phyloP scores from a whole-genome alignment of 495 filamentous ascomycete species.

The Bacidia rubella region DNA sequence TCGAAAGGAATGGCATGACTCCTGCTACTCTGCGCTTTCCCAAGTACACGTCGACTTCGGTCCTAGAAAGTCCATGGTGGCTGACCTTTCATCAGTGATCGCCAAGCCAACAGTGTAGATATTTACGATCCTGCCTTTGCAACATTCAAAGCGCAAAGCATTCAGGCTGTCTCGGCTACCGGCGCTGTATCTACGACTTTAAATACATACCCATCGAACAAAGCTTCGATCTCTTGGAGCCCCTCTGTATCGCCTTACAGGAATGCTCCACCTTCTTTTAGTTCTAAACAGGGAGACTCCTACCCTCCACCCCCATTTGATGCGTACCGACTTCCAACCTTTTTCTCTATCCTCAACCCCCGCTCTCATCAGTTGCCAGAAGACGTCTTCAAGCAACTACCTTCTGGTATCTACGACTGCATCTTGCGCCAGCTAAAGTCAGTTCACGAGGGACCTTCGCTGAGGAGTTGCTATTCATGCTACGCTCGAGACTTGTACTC shows the following conservation, averaged over 20 bases:
- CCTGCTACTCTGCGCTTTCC: background rate
- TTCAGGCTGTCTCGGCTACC: background rate
- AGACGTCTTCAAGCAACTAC: slow-evolving; percentile 36
- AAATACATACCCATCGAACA: background rate
- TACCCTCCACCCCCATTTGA: background rate
- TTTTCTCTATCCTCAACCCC: background rate
- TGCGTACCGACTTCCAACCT: background rate
- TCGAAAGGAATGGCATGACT: background rate
- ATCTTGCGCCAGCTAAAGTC: slow-evolving; percentile 38
- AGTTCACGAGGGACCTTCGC: slow-evolving; percentile 31
- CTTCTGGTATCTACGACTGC: slow-evolving; percentile 42
- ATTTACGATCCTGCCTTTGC: background rate
- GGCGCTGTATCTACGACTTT: background rate
- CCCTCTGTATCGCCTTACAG: background rate
- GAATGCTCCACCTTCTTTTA: slow-evolving; percentile 1
- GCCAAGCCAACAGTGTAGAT: background rate
- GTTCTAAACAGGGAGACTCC: slow-evolving; percentile 2
- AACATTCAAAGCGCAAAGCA: background rate
- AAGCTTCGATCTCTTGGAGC: background rate
- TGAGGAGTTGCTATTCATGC: slow-evolving; percentile 53
- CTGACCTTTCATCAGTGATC: background rate
- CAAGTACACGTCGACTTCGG: background rate
- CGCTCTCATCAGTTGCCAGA: background rate
- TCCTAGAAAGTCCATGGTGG: background rate
- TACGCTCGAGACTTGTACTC: slow-evolving; percentile 63